Conservation (phyloP, 768 basidiomycete species). For the Boletus subcaerulescens region DNA sequence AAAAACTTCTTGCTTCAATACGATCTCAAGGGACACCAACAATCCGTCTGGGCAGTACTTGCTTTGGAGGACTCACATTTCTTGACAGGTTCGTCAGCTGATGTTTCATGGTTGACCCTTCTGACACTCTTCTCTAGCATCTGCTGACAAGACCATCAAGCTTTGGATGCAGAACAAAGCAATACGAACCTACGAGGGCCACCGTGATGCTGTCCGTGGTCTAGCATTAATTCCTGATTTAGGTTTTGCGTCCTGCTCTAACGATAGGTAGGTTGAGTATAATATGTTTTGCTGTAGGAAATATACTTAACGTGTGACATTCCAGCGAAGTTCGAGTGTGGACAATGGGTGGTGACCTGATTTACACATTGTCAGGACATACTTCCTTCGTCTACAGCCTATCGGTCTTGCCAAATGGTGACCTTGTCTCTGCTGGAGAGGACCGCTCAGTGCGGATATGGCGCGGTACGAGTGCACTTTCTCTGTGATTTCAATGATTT, state of each 20-base stretch:
- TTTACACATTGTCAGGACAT: constrained; percentile 85
- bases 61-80: constrained; percentile 73
- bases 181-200: constrained; percentile 76
- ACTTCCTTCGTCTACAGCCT: constrained; percentile 96
- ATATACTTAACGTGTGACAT: background rate
- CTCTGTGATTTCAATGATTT: background rate
- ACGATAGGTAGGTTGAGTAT: constrained; percentile 67
- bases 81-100: constrained; percentile 66
- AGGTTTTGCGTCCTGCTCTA: constrained; percentile 93
- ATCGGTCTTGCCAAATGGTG: constrained; percentile 75
- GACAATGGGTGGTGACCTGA: constrained; percentile 76
- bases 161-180: constrained; percentile 79
- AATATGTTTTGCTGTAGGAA: background rate
- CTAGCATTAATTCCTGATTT: constrained; percentile 77
- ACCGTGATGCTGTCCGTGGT: constrained; percentile 89
- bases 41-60: constrained; percentile 93
- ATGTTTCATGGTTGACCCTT: background rate
- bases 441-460: constrained; percentile 92
- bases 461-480: constrained; percentile 55
- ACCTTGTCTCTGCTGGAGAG: constrained; percentile 88
- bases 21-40: constrained; percentile 80
- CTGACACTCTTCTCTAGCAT: constrained; percentile 48
- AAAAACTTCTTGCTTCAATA: constrained; percentile 67
- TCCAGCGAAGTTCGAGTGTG: constrained; percentile 88
- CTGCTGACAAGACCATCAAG: constrained; percentile 93